phyloP scores from a whole-genome alignment of 805 yeast genomes.

The Ogataea haglerorum region DNA sequence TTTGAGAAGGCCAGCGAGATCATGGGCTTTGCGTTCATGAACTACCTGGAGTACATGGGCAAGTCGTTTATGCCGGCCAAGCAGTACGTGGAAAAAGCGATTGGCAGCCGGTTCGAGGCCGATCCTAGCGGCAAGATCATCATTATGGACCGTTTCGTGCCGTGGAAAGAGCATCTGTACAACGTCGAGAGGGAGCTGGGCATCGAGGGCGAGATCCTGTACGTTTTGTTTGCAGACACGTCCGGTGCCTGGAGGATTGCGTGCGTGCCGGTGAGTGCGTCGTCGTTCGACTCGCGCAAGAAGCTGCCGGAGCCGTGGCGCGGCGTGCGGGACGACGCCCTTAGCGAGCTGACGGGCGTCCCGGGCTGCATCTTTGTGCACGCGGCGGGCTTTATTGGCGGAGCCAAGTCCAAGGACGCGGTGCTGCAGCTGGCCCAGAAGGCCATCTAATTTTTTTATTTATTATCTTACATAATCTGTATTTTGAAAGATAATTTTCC shows the following conservation, averaged over 20 bases:
- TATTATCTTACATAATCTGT: neutral
- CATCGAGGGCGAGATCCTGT: slow-evolving; percentile 56
- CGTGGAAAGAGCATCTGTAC: slow-evolving; percentile 94
- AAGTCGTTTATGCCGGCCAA: slow-evolving; percentile 91
- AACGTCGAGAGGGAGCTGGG: slow-evolving; percentile 60
- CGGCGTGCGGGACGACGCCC: slow-evolving; percentile 88
- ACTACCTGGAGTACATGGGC: slow-evolving; percentile 67
- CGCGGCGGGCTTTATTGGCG: slow-evolving; percentile 97
- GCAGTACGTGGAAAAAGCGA: slow-evolving; percentile 67
- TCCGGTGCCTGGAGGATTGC: slow-evolving; percentile 77
- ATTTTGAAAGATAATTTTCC: slow-evolving; percentile 1
- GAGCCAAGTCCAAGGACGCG: slow-evolving; percentile 76
- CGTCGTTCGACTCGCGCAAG: slow-evolving; percentile 80
- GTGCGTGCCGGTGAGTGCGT: slow-evolving; percentile 78
- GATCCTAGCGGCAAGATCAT: slow-evolving; percentile 73
- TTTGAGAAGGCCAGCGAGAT: slow-evolving; percentile 70
- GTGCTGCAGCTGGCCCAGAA: slow-evolving; percentile 67
- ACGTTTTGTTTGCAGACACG: slow-evolving; percentile 80
- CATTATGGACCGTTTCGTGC: slow-evolving; percentile 71
- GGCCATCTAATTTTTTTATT: slow-evolving; percentile 13
- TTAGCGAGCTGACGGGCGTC: slow-evolving; percentile 72
- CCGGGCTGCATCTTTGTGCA: slow-evolving; percentile 88
- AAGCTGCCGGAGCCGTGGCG: slow-evolving; percentile 91
- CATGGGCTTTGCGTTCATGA: slow-evolving; percentile 79
- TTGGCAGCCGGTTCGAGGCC: slow-evolving; percentile 53